These are phyloP conservation scores for Colletotrichum agaves DNA, from an alignment of 2,329 filamentous ascomycete genomes.

Conservation along the genomic window DNA sequence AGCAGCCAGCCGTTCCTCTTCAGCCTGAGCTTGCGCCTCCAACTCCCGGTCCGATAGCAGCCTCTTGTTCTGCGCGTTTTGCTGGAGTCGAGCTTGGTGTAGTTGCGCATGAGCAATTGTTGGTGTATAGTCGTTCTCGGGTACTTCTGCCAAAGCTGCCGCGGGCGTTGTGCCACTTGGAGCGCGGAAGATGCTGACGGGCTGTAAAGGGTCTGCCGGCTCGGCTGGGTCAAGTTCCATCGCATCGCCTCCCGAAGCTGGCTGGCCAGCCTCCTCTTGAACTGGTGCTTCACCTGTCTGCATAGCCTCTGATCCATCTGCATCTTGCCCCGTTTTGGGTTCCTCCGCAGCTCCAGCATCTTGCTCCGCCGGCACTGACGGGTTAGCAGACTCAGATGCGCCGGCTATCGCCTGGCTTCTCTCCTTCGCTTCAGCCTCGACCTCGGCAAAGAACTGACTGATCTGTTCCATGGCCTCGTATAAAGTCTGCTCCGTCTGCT, in stretches of 20 bases:
- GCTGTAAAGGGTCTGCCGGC: slow-evolving; percentile 52
- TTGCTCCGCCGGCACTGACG: slow-evolving; percentile 32
- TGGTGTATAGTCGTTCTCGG: slow-evolving; percentile 81
- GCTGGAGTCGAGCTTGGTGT: slow-evolving; percentile 75
- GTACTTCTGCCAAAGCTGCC: slow-evolving; percentile 74
- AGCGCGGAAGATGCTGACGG: slow-evolving; percentile 80
- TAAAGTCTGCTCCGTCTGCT: slow-evolving; percentile 78
- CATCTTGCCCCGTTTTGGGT: neutral
- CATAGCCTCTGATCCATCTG: neutral
- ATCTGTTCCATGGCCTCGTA: slow-evolving; percentile 90
- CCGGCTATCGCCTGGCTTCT: slow-evolving; percentile 32
- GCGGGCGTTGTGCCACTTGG: slow-evolving; percentile 79
- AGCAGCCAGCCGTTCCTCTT: slow-evolving; percentile 72
- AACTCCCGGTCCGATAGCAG: slow-evolving; percentile 87
- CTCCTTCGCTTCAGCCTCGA: slow-evolving; percentile 46
- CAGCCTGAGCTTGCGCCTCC: slow-evolving; percentile 73
- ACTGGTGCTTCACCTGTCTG: neutral
- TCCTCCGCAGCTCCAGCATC: slow-evolving; percentile 10
- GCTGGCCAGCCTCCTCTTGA: neutral
- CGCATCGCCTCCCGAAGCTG: slow-evolving; percentile 33
- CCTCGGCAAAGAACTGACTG: slow-evolving; percentile 74
- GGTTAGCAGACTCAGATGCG: slow-evolving; percentile 31
- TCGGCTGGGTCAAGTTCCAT: slow-evolving; percentile 44
- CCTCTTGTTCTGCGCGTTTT: slow-evolving; percentile 75
- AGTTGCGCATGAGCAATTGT: slow-evolving; percentile 80